Percentiles rank a stretch among this genome's conserved stretches.
phyloP scores from a whole-genome alignment of 768 basidiomycete species.

The Exidia glandulosa region DNA sequence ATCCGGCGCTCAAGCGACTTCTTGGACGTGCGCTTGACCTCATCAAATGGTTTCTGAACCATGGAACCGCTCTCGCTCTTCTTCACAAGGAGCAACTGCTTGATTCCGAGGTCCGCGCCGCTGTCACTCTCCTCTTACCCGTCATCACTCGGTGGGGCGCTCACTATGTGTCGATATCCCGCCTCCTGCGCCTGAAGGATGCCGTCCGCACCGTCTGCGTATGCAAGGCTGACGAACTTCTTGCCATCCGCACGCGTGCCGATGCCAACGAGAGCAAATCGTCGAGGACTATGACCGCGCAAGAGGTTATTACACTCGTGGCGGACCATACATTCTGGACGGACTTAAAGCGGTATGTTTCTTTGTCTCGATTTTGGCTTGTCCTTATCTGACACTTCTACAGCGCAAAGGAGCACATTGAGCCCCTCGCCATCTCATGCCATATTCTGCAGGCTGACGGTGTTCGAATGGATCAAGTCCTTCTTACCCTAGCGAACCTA shows the following conservation, averaged over 20 bases:
- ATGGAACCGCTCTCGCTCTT: slow-evolving; percentile 18
- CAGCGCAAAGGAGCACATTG: neutral
- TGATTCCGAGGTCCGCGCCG: no score
- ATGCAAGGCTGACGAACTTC: slow-evolving; percentile 4
- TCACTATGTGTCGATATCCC: slow-evolving; percentile 13
- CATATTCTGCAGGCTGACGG: neutral
- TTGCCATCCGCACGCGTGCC: neutral
- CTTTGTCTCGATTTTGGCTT: no score
- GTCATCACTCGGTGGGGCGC: slow-evolving; percentile 22
- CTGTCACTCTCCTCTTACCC: no score
- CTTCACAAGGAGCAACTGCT: slow-evolving; percentile 17
- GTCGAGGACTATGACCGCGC: neutral
- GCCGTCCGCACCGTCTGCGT: slow-evolving; percentile 8
- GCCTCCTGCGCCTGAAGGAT: slow-evolving; percentile 14
- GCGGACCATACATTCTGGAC: neutral
- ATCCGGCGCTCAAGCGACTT: slow-evolving; percentile 7
- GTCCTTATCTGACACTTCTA: neutral
- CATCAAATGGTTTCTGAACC: slow-evolving; percentile 25
- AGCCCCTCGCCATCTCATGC: neutral
- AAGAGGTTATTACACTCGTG: neutral
- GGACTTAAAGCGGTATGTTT: neutral
- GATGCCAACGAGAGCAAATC: neutral
- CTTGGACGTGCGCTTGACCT: slow-evolving; percentile 11
- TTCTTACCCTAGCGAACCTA: neutral
- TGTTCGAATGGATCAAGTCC: neutral